Conservation (phyloP, 169 alveolate genomes). For the Plasmodium reichenowi region DNA sequence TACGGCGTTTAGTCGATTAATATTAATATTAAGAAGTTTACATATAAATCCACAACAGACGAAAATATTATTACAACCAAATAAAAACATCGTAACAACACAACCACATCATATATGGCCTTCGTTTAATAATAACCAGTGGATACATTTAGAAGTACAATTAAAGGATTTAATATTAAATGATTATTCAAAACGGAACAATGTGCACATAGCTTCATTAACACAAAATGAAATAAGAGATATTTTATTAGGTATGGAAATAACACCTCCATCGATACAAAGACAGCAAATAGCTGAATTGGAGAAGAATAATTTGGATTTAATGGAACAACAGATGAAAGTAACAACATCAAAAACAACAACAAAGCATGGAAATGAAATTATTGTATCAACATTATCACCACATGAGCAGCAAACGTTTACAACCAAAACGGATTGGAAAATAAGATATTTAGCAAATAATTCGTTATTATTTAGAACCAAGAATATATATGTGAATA, state of each 20-base stretch:
- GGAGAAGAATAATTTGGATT: conserved; percentile 80
- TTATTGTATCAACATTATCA: conserved; percentile 96
- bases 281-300: conserved; percentile 96
- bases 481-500: conserved; percentile 96
- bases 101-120: conserved; percentile 99
- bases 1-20: conserved; percentile 98
- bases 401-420: conserved; percentile 99
- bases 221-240: conserved; percentile 99
- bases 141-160: conserved; percentile 99
- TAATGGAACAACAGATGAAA: conserved; percentile 86
- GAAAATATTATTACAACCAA: conserved; percentile 97
- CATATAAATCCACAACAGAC: conserved; percentile 99
- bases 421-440: conserved; percentile 99
- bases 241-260: conserved; percentile 99
- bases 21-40: conserved; percentile 97
- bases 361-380: conserved; percentile 97
- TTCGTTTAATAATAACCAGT: conserved; percentile 98
- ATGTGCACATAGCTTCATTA: conserved; percentile 97
- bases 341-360: conserved; percentile 96
- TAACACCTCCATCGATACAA: conserved; percentile 98
- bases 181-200: conserved; percentile 99
- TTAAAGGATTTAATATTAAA: conserved; percentile 97
- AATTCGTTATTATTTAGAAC: conserved; percentile 97
- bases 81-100: conserved; percentile 94
- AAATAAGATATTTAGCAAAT: conserved; percentile 98